Conservation (phyloP, 176 grass and related monocot genomes). For the Puccinellia tenuiflora region DNA sequence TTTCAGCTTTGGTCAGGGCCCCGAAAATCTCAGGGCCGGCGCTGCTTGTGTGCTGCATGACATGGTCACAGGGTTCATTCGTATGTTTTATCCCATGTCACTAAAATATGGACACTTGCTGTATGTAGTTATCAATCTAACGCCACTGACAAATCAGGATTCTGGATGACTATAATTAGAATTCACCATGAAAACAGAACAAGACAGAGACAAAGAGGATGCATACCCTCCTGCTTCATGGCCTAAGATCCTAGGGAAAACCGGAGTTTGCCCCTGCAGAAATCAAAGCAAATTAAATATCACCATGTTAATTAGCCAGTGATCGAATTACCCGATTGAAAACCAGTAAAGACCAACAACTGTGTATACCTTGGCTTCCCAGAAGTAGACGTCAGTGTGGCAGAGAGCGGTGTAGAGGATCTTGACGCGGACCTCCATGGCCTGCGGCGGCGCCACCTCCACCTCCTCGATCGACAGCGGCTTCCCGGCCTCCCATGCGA, state of each 20-base stretch:
- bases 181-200: not conserved
- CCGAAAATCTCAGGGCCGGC: too few relatives aligned
- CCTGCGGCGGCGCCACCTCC: constrained; percentile 80
- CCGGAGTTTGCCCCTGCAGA: constrained; percentile 72
- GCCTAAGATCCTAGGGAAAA: constrained; percentile 88
- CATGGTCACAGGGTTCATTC: not conserved
- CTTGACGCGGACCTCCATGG: constrained; percentile 83
- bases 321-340: not conserved
- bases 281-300: not conserved
- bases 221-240: constrained; percentile 94
- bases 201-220: not conserved
- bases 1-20: too few relatives aligned
- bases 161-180: not conserved
- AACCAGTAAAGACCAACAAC: not conserved
- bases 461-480: constrained; percentile 79
- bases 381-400: constrained; percentile 97
- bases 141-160: not conserved
- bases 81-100: not conserved
- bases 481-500: constrained; percentile 86
- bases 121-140: not conserved
- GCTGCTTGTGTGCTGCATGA: not conserved
- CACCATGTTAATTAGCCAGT: not conserved
- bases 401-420: constrained; percentile 81
- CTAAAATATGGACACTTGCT: constrained; percentile 11
- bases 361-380: constrained; percentile 67